Evolutionary conservation across 2,329 filamentous ascomycete species (phyloP).

Genomic region (Alternaria longipes): DNA sequence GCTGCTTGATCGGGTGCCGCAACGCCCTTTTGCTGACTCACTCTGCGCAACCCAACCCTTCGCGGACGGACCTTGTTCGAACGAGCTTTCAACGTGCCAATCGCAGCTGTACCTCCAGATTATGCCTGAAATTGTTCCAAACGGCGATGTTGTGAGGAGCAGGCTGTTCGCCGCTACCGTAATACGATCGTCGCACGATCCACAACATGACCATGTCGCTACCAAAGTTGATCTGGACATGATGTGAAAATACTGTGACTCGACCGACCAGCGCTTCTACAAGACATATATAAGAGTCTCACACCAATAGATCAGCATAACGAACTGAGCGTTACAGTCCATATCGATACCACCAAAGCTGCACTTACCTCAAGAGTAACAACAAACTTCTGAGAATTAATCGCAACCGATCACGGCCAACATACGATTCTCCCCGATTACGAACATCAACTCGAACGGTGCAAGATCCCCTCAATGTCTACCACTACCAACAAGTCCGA

Average conservation of each 20-base stretch:
- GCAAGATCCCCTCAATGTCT: slow-evolving; percentile 11
- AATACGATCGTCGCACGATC: not conserved
- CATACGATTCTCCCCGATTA: not conserved
- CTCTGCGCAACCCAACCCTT: not conserved
- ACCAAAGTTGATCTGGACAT: no score
- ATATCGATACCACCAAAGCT: not conserved
- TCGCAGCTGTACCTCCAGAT: fast-evolving
- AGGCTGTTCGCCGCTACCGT: not conserved
- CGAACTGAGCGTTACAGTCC: not conserved
- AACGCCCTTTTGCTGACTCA: slow-evolving; percentile 1
- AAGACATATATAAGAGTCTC: not conserved
- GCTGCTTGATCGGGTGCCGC: not conserved
- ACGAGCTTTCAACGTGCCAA: not conserved
- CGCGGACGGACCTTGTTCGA: not conserved
- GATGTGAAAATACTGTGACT: not conserved
- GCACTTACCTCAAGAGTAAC: not conserved
- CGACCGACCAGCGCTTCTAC: not conserved
- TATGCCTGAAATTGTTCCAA: not conserved
- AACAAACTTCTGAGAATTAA: not conserved
- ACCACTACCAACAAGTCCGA: slow-evolving; percentile 29
- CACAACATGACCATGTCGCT: not conserved
- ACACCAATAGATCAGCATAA: not conserved
- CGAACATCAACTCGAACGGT: not conserved
- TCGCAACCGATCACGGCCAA: no score
- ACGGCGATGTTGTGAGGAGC: not conserved